Percentiles rank a stretch among this genome's conserved stretches.
Evolutionary conservation across 768 basidiomycete species (phyloP).

Genomic region (Mycena kentingensis): DNA sequence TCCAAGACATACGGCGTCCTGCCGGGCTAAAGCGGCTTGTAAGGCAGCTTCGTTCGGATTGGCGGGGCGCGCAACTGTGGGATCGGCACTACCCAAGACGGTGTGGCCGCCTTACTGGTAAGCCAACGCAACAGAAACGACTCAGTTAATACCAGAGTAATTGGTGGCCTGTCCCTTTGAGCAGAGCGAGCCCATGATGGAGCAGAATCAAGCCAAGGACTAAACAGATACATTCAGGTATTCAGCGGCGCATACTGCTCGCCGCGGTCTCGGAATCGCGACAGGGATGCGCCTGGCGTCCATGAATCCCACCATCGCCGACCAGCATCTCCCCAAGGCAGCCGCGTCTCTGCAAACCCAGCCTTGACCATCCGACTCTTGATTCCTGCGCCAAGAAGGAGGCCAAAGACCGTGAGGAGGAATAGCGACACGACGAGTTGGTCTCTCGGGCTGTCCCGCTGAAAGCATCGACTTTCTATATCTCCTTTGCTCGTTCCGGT

Average conservation of each 20-base stretch:
- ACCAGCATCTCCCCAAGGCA: constrained; percentile 64
- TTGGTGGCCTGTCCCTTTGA: constrained; percentile 39
- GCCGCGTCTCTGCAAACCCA: constrained; percentile 57
- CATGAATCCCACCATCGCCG: constrained; percentile 85
- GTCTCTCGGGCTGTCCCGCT: constrained; percentile 94
- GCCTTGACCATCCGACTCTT: constrained; percentile 81
- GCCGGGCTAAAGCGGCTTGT: constrained; percentile 62
- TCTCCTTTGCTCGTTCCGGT: constrained; percentile 94
- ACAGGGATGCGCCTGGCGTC: constrained; percentile 53
- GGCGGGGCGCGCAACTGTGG: constrained; percentile 34
- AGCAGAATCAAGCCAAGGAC: constrained; percentile 5
- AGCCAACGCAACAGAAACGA: neutral
- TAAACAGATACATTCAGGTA: constrained; percentile 1
- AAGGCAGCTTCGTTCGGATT: constrained; percentile 59
- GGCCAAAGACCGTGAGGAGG: constrained; percentile 82
- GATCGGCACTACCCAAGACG: constrained; percentile 42
- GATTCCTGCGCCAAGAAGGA: constrained; percentile 82
- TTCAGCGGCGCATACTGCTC: constrained; percentile 48
- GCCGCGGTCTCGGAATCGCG: constrained; percentile 50
- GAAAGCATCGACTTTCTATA: constrained; percentile 94
- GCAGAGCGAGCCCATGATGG: constrained; percentile 58
- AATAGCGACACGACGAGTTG: constrained; percentile 92
- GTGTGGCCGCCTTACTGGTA: constrained; percentile 42
- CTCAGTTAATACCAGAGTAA: neutral
- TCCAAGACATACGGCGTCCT: constrained; percentile 46